phyloP scores from a whole-genome alignment of 73 alveolate species.

The Blepharisma japonicum region DNA sequence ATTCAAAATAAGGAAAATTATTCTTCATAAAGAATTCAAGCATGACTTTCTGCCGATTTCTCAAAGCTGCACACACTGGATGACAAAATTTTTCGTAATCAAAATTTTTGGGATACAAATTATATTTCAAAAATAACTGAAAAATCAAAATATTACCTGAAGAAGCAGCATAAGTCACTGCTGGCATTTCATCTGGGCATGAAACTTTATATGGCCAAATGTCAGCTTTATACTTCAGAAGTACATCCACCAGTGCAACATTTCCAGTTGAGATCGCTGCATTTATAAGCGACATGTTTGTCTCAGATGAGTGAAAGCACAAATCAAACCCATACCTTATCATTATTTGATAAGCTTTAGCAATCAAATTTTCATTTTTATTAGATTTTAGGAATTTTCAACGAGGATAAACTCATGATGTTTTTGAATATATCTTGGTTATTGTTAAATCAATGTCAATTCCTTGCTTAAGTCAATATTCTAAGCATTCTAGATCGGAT shows the following conservation, averaged over 20 bases:
- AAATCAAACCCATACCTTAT: not conserved
- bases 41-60: not conserved
- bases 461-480: not conserved
- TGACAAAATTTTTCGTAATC: not conserved
- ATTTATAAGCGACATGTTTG: not conserved
- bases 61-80: constrained; percentile 8
- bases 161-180: constrained; percentile 10
- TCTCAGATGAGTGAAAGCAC: not conserved
- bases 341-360: not conserved
- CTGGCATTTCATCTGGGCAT: not conserved
- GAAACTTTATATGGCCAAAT: not conserved
- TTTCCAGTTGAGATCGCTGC: not conserved
- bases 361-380: not conserved
- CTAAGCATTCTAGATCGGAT: not conserved
- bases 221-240: not conserved
- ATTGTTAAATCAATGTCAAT: not conserved
- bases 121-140: not conserved
- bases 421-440: not conserved
- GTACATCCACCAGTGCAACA: not conserved
- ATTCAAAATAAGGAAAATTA: not conserved
- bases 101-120: not conserved
- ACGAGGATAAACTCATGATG: not conserved
- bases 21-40: not conserved
- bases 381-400: not conserved
- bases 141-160: not conserved